phyloP scores from a whole-genome alignment of 805 yeast species.

The Metschnikowia picachoensis region DNA sequence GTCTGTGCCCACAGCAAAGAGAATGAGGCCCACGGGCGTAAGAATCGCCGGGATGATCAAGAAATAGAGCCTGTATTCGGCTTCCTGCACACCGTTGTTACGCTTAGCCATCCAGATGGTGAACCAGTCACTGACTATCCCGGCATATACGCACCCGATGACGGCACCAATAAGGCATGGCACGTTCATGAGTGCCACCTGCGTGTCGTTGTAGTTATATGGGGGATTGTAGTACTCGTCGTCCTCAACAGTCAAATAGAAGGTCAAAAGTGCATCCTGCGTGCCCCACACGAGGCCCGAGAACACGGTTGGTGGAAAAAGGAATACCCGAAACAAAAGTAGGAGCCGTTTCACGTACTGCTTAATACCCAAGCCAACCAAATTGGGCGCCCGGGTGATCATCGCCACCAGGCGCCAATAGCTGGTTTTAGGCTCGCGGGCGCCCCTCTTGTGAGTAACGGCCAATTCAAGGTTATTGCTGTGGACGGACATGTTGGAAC shows the following conservation, averaged over 20 bases:
- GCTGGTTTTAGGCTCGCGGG: slow-evolving; percentile 34
- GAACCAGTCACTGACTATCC: slow-evolving; percentile 55
- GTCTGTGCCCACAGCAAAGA: slow-evolving; percentile 66
- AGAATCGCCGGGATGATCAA: slow-evolving; percentile 51
- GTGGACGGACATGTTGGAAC: slow-evolving; percentile 14
- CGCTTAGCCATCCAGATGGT: slow-evolving; percentile 59
- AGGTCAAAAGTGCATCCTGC: slow-evolving; percentile 72
- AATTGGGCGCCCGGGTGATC: slow-evolving; percentile 54
- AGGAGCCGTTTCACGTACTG: slow-evolving; percentile 56
- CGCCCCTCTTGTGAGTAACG: slow-evolving; percentile 28
- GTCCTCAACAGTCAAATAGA: slow-evolving; percentile 71
- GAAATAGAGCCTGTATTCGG: slow-evolving; percentile 61
- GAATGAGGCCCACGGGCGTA: slow-evolving; percentile 58
- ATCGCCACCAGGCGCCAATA: slow-evolving; percentile 46
- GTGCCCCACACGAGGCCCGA: slow-evolving; percentile 78
- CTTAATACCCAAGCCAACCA: slow-evolving; percentile 61
- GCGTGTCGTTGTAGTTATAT: slow-evolving; percentile 59
- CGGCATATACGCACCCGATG: slow-evolving; percentile 64
- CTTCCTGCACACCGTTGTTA: slow-evolving; percentile 59
- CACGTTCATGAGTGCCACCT: slow-evolving; percentile 72
- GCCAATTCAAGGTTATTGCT: slow-evolving; percentile 13
- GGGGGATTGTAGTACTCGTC: slow-evolving; percentile 63
- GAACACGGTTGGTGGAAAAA: slow-evolving; percentile 60
- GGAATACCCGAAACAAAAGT: slow-evolving; percentile 51
- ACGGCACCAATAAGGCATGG: slow-evolving; percentile 66